phyloP scores from a whole-genome alignment of 768 basidiomycete genomes.

The Phanerochaete carnosa region DNA sequence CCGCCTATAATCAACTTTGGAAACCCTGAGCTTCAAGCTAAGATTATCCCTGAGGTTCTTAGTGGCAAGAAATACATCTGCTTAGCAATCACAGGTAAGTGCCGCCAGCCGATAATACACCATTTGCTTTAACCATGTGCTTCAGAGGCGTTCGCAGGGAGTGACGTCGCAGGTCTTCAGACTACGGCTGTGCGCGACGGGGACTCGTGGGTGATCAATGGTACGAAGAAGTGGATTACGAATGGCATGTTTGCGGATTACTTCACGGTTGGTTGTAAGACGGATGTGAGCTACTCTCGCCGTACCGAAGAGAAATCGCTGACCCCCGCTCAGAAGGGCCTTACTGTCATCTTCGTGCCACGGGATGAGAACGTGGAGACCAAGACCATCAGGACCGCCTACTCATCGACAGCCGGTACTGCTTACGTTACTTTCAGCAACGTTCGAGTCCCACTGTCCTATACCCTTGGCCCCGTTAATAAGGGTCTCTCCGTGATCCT shows the following conservation, averaged over 20 bases:
- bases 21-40: slow-evolving; percentile 63
- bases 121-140: background rate
- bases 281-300: slow-evolving; percentile 43
- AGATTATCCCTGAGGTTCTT: slow-evolving; percentile 72
- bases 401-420: slow-evolving; percentile 90
- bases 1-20: slow-evolving; percentile 90
- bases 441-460: slow-evolving; percentile 75
- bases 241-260: slow-evolving; percentile 85
- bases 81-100: slow-evolving; percentile 68
- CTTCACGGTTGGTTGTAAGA: slow-evolving; percentile 76
- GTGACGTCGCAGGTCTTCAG: slow-evolving; percentile 80
- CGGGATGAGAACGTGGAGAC: slow-evolving; percentile 74
- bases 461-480: slow-evolving; percentile 86
- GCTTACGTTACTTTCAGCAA: slow-evolving; percentile 82
- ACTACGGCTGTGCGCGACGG: slow-evolving; percentile 86
- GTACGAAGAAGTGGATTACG: slow-evolving; percentile 97
- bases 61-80: slow-evolving; percentile 82
- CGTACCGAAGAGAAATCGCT: background rate
- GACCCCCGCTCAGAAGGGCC: slow-evolving; percentile 48
- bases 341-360: slow-evolving; percentile 73
- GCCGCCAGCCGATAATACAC: background rate
- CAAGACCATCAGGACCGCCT: slow-evolving; percentile 88
- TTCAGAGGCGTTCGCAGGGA: slow-evolving; percentile 85
- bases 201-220: slow-evolving; percentile 83
- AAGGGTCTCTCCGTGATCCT: slow-evolving; percentile 81